Evolutionary conservation across 768 basidiomycete genomes (phyloP), one percentile per base, ranked within the genome.

Genomic region (Rickenella mellea): DNA sequence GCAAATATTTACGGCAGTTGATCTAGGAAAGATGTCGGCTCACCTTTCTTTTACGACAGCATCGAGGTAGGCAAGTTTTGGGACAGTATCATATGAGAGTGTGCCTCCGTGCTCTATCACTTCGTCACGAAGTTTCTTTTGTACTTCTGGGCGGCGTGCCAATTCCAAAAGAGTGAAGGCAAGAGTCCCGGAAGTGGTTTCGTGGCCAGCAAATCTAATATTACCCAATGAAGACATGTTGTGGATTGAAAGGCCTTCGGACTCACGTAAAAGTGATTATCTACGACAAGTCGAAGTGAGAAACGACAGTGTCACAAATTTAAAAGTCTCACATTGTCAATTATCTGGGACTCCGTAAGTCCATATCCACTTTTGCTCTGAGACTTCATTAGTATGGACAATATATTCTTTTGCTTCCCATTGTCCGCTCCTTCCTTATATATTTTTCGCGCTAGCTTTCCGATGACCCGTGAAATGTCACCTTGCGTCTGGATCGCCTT

Each of bases 1-100:
- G 12, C 5, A 11, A 35, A 29, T 17, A 9, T 15, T 4, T 29
- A 25, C 26, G 40, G 26, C 14, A 3, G 26, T 17, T 24, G 29
- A 22, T 36, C 41, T 19, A 14, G 15, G 20, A 15, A 27, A 41
- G 19, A 21, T 21, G 28, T 42, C 22, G 11, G 50, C 60, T 39
- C 45, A 60, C 60, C 58, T 60, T 55, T 69, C 69, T 50, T 63
- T 64, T 30, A 63, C 54, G 36, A 69, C 62, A 15, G 69, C 69
- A 45, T 70, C 67, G 24, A 68, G 55, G 49, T 57, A 66, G 22
- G 58, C 57, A 39, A 70, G 54, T 33, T 57, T 62, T 8, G 42
- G 60, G 14, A 64, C 48, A 36, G 61, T 60, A 28, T 67, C 66
- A 42, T 64, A 65, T 20, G 54, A 52, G 26, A 63, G 48, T 30